These are phyloP conservation scores for Mrakia blollopis DNA, from an alignment of 768 basidiomycete species.

Conservation along the genomic window DNA sequence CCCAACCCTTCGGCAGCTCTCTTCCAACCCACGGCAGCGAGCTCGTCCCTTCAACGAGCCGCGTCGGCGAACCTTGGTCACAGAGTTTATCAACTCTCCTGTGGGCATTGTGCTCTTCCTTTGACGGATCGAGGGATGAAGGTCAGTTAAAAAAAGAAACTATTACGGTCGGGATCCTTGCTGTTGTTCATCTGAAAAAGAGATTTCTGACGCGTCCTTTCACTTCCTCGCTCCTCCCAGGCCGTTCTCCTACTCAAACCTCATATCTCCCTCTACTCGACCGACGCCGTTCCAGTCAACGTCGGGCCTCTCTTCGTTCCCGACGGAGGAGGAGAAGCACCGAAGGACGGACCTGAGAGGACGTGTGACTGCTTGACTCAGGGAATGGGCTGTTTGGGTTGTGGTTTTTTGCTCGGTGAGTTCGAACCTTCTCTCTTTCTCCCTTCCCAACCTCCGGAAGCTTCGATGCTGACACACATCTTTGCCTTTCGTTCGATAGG, in stretches of 20 bases:
- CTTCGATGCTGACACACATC: not conserved
- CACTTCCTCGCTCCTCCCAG: conserved; percentile 44
- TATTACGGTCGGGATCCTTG: too few species aligned
- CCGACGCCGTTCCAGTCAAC: conserved; percentile 71
- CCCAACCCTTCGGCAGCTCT: not conserved
- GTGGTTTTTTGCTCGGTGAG: conserved; percentile 52
- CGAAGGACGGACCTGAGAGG: conserved; percentile 43
- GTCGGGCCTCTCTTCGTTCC: conserved; percentile 33
- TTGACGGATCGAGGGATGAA: conserved; percentile 78
- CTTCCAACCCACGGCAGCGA: not conserved
- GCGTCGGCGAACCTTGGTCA: not conserved
- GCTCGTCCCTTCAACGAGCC: not conserved
- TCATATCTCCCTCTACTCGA: conserved; percentile 73
- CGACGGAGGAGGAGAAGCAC: conserved; percentile 32
- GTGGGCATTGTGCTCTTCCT: not conserved
- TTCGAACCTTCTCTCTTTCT: conserved; percentile 38
- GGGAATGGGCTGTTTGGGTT: conserved; percentile 71
- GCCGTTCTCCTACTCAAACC: conserved; percentile 78
- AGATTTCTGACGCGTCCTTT: not conserved
- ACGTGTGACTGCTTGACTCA: conserved; percentile 84
- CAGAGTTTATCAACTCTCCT: not conserved
- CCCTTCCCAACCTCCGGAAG: conserved; percentile 20
- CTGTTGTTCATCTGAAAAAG: not conserved
- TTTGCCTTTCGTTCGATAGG: conserved; percentile 41
- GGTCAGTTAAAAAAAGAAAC: too few species aligned